Conservation (phyloP, 2,329 filamentous ascomycete species). For the Sordariomycetes sp. region DNA sequence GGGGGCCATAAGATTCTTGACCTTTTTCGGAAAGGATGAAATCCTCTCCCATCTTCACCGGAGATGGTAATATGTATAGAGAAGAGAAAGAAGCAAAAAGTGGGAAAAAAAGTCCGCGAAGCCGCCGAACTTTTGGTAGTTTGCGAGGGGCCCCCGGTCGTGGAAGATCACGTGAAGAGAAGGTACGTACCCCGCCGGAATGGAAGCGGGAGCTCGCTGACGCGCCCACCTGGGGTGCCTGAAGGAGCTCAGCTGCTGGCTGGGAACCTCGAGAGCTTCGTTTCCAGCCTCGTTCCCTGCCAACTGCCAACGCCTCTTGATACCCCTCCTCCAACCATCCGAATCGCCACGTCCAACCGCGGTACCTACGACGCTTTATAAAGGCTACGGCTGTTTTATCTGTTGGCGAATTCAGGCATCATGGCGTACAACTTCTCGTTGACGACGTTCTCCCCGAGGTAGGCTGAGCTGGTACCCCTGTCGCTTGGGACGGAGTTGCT, state of each 20-base stretch:
- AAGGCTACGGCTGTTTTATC: neutral
- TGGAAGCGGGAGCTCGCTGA: constrained; percentile 5
- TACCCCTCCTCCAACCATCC: neutral
- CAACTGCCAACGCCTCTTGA: neutral
- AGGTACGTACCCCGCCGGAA: neutral
- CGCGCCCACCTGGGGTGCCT: constrained; percentile 4
- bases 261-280: neutral
- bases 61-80: constrained; percentile 33
- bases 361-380: neutral
- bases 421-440: constrained; percentile 57
- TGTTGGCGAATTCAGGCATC: neutral
- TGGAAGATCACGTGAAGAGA: neutral
- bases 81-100: constrained; percentile 20
- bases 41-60: constrained; percentile 15
- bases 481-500: constrained; percentile 19
- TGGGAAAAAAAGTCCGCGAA: constrained; percentile 10
- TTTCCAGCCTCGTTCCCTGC: constrained; percentile 3
- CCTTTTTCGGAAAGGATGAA: constrained; percentile 15
- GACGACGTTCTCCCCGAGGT: constrained; percentile 99
- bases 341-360: neutral
- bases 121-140: neutral
- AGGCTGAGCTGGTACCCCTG: constrained; percentile 23
- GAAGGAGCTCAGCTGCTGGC: constrained; percentile 2
- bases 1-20: constrained; percentile 20
- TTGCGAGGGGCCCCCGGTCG: neutral